phyloP scores from a whole-genome alignment of 2,329 filamentous ascomycete genomes.

The Fusarium decemcellulare region DNA sequence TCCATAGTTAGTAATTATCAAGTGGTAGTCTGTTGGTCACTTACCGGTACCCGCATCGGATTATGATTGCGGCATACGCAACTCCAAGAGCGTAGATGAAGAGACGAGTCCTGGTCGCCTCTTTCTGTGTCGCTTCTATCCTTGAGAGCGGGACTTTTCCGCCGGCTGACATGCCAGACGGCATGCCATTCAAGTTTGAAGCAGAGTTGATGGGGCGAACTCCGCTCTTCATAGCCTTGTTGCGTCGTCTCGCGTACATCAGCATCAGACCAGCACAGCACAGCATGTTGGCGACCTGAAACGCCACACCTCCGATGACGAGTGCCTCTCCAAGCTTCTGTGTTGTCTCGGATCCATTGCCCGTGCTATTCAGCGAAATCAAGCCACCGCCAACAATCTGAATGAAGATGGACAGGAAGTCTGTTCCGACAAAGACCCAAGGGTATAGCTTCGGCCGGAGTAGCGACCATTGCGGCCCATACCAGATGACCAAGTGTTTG shows the following conservation, averaged over 20 bases:
- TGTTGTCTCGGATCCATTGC: conserved; percentile 20
- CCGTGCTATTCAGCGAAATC: conserved; percentile 20
- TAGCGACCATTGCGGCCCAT: conserved; percentile 56
- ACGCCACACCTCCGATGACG: conserved; percentile 43
- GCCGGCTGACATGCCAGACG: background rate
- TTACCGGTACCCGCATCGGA: conserved; percentile 38
- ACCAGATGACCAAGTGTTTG: conserved; percentile 60
- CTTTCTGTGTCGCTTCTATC: conserved; percentile 24
- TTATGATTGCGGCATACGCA: conserved; percentile 31
- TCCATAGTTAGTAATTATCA: background rate
- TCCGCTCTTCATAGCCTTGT: conserved; percentile 8
- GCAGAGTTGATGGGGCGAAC: background rate
- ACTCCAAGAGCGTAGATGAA: conserved; percentile 34
- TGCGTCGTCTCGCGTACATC: conserved; percentile 27
- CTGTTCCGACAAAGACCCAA: conserved; percentile 65
- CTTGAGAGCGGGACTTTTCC: conserved; percentile 21
- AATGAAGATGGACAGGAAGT: conserved; percentile 56
- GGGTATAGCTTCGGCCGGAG: conserved; percentile 61
- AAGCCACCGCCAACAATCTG: conserved; percentile 41
- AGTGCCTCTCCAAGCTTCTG: conserved; percentile 32
- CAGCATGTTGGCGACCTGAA: conserved; percentile 48
- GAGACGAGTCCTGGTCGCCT: conserved; percentile 14
- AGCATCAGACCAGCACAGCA: conserved; percentile 38
- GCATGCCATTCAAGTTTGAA: background rate
- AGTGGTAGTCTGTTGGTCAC: rapidly evolving